phyloP scores from a whole-genome alignment of 2,329 filamentous ascomycete species.

The Metarhizium robertsii region DNA sequence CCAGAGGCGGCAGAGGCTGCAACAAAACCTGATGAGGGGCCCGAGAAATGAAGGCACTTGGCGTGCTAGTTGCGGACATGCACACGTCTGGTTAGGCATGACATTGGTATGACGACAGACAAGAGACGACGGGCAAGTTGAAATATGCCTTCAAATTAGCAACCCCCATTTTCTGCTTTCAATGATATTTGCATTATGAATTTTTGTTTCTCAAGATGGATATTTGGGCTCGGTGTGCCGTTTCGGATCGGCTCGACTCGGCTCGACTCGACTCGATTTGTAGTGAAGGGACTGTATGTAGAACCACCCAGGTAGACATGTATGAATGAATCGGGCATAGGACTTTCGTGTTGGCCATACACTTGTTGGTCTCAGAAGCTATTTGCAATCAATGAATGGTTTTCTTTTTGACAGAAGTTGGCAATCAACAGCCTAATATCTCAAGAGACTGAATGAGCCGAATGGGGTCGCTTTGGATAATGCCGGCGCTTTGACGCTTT shows the following conservation, averaged over 20 bases:
- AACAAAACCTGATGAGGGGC: background rate
- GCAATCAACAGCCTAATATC: no score
- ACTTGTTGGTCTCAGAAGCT: no score
- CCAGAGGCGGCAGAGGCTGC: constrained; percentile 8
- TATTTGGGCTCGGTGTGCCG: background rate
- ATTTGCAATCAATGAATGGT: no score
- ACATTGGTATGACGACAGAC: background rate
- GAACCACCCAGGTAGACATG: no score
- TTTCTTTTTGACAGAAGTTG: no score
- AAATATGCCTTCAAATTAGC: background rate
- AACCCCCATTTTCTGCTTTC: background rate
- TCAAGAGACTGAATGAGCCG: no score
- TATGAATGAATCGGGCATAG: no score
- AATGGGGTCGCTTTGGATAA: no score
- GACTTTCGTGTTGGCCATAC: no score
- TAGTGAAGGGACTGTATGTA: no score
- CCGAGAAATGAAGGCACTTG: background rate
- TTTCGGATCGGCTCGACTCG: background rate
- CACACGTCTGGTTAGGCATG: background rate
- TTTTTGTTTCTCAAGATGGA: background rate
- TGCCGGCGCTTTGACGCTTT: no score
- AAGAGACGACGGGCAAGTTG: background rate
- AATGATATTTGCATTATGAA: background rate
- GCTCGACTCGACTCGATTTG: no score
- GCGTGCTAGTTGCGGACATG: background rate